phyloP scores from a whole-genome alignment of 164 flowering plant species.

The Tinospora cordifolia region DNA sequence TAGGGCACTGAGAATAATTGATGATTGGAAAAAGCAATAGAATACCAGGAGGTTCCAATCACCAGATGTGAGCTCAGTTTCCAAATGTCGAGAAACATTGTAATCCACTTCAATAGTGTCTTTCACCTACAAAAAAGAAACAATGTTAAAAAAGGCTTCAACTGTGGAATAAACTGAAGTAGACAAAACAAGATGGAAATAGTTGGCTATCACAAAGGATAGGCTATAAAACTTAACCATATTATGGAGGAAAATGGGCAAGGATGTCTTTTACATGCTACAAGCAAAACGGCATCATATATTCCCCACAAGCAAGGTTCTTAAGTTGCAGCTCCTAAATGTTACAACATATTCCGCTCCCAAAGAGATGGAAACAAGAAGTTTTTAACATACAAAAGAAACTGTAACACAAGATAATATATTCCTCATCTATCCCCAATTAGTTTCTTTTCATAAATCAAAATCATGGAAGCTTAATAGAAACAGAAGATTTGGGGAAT shows the following conservation, averaged over 20 bases:
- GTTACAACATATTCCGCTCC: background rate
- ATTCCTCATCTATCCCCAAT: too few relatives aligned
- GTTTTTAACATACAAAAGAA: too few relatives aligned
- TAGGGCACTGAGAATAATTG: too few relatives aligned
- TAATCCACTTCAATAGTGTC: conserved; percentile 90
- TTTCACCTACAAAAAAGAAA: conserved; percentile 51
- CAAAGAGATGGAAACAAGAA: background rate
- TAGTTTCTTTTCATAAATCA: too few relatives aligned
- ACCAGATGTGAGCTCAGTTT: conserved; percentile 43
- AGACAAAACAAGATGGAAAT: background rate
- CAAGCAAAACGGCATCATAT: background rate
- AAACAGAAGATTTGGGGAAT: too few relatives aligned
- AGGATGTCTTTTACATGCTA: background rate
- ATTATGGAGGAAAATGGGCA: background rate
- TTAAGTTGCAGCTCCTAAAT: background rate
- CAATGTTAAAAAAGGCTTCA: background rate
- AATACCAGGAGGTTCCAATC: conserved; percentile 91
- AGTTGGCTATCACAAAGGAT: background rate
- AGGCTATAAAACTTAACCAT: background rate
- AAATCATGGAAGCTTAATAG: too few relatives aligned
- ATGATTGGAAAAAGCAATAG: background rate
- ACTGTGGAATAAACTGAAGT: background rate
- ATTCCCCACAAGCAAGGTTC: background rate
- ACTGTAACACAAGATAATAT: too few relatives aligned
- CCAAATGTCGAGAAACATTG: conserved; percentile 90